Base-by-base conservation (phyloP, 768 basidiomycete genomes). In the Rhizopogon sp. region DNA sequence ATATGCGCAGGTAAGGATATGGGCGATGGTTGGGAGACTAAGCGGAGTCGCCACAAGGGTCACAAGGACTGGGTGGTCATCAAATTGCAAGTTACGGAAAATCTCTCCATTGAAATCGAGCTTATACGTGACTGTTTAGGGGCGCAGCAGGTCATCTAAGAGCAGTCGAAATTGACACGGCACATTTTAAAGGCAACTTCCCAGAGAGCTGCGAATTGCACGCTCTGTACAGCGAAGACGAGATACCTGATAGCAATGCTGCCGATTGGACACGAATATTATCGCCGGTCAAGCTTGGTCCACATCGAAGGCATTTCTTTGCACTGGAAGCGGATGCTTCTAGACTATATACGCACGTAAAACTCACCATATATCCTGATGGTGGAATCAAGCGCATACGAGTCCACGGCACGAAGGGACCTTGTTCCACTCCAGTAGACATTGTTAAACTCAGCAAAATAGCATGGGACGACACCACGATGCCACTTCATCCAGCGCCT, bases 21-120 rank as follows among this genome's bases (percentile, higher is more conserved):
- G 93, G 85, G 94, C 5, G 95, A 97, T 65, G 97, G 97, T 4
- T 99, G 97, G 97, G 97, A 99, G 72, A 98, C 96, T 3, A 93
- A 89, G 67, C 79, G 97, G 57, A 95, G 89, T 64, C 79, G 91
- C 52, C 76, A 73, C 42, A 79, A 79, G 52, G 92, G 80, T 39
- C 93, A 94, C 70, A 90, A 84, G 45, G 95, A 98, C 63, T 98
- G 93, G 90, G 90, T 82, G 5, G 80, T 98, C 56, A 84, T 96
- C 54, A 89, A 87, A 72, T 74, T 99, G 91, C 93, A 65, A 68
- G 89, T 49, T 13, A 75, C 13, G 52, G 31, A 51, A 53, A 31
- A 51, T 3, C 29, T 51, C 55, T 44, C 43, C 42, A 16, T 25
- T 25, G 40, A 37, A 11, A 25, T n/a, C 17, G 41, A 31, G 40